phyloP scores from a whole-genome alignment of 192 early-diverging fungal genomes.

The Entomortierella beljakovae region DNA sequence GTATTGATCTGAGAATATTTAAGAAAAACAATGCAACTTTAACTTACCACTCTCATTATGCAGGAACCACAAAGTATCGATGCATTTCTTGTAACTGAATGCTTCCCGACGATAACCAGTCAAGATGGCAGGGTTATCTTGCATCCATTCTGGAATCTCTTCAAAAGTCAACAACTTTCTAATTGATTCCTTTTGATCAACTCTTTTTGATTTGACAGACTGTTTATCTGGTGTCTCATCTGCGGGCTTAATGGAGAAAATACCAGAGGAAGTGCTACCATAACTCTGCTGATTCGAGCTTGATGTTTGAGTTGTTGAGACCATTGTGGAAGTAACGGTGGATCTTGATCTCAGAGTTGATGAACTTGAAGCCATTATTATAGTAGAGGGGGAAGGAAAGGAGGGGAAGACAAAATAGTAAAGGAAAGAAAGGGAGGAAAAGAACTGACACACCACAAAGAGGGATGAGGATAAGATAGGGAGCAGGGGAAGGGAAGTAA shows the following conservation, averaged over 20 bases:
- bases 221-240: neutral
- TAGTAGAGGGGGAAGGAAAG: neutral
- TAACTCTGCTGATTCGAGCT: neutral
- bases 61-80: conserved; percentile 79
- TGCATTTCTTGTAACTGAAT: conserved; percentile 80
- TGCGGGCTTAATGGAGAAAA: conserved; percentile 8
- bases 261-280: neutral
- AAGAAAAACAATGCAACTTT: neutral
- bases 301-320: conserved; percentile 2
- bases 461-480: neutral
- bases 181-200: neutral
- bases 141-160: conserved; percentile 81
- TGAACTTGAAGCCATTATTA: conserved; percentile 3
- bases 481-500: neutral
- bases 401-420: neutral
- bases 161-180: conserved; percentile 41
- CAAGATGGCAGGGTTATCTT: conserved; percentile 85
- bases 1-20: too few species aligned
- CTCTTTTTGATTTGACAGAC: neutral
- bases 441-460: neutral
- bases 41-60: conserved; percentile 91
- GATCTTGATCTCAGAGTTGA: conserved; percentile 21
- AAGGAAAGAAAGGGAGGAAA: neutral
- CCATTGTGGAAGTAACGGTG: neutral
- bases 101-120: conserved; percentile 84